A percentile compares a stretch with the other conserved stretches of the same genome.
These are phyloP conservation scores for Papilionanthe hybrid DNA, from an alignment of 116 monocot genomes.

Conservation along the genomic window DNA sequence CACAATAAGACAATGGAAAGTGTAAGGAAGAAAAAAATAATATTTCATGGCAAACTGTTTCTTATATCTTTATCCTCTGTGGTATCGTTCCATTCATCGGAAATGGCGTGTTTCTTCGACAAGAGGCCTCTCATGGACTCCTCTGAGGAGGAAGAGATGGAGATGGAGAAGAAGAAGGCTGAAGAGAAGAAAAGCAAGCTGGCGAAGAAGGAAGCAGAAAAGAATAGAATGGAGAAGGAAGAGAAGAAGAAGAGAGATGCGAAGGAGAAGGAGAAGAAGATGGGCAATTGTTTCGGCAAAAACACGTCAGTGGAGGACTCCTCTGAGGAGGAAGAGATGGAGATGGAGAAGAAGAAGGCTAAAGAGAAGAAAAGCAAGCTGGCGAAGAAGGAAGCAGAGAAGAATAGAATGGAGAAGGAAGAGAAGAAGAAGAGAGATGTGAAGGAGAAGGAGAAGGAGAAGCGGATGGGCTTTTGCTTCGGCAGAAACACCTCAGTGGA, in stretches of 20 bases:
- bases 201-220: background rate
- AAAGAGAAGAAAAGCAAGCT: background rate
- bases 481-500: background rate
- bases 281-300: background rate
- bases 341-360: background rate
- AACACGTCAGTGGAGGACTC: background rate
- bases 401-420: background rate
- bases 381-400: background rate
- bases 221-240: background rate
- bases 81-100: background rate
- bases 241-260: background rate
- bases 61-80: background rate
- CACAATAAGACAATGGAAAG: too few relatives aligned
- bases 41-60: too few relatives aligned
- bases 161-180: background rate
- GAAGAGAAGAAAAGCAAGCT: background rate
- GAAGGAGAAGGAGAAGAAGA: background rate
- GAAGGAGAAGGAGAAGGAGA: background rate
- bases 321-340: background rate
- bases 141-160: background rate
- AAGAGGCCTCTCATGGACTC: background rate
- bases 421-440: background rate
- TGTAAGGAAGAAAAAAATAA: too few relatives aligned
- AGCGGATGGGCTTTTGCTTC: background rate
- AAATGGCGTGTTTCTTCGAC: background rate